phyloP scores from a whole-genome alignment of 2,329 filamentous ascomycete species.

The Ophiostoma sp. region DNA sequence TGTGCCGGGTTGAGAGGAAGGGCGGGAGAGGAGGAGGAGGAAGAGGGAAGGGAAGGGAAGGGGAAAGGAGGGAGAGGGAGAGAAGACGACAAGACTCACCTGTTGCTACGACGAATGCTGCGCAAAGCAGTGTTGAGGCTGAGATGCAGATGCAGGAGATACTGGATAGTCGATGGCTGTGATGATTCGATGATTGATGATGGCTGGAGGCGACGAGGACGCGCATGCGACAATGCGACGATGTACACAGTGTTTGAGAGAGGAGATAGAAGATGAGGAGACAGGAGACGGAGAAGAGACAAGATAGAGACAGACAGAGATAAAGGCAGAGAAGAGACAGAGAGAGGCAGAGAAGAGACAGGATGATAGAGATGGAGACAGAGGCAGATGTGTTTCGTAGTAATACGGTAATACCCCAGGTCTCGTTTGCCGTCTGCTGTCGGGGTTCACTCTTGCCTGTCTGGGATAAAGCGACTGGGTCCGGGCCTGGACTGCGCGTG shows the following conservation, averaged over 20 bases:
- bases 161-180: not conserved
- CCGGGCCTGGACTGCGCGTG: not conserved
- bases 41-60: no score
- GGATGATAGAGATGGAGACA: slow-evolving; percentile 3
- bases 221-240: not conserved
- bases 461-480: not conserved
- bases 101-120: not conserved
- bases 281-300: not conserved
- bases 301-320: not conserved
- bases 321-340: not conserved
- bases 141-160: not conserved
- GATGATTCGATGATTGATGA: not conserved
- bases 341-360: slow-evolving; percentile 4
- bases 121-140: not conserved
- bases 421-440: slow-evolving; percentile 4
- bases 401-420: slow-evolving; percentile 8
- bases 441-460: not conserved
- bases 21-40: no score
- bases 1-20: not conserved
- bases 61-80: no score
- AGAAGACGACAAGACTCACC: no score
- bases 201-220: not conserved
- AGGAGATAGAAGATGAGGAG: not conserved
- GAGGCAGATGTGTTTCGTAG: slow-evolving; percentile 9
- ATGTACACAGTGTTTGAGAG: not conserved